phyloP scores from a whole-genome alignment of 2,329 filamentous ascomycete genomes.

The Metarhizium humberi region DNA sequence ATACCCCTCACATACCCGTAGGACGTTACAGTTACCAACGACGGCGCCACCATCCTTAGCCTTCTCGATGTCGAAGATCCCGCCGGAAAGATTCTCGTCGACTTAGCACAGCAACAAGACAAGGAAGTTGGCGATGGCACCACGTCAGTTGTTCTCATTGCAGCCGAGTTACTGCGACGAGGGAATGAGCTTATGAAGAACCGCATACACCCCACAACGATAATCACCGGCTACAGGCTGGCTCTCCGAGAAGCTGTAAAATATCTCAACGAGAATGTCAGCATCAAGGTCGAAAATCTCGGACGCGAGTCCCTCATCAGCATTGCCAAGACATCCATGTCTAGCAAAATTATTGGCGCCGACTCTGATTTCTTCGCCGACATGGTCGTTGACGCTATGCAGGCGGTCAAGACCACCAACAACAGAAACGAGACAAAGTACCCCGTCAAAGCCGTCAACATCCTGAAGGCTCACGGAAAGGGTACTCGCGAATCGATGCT shows the following conservation, averaged over 20 bases:
- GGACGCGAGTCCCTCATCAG: constrained; percentile 84
- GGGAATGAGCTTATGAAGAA: constrained; percentile 99
- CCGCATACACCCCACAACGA: constrained; percentile 98
- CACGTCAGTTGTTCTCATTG: constrained; percentile 94
- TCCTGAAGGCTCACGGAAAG: constrained; percentile 97
- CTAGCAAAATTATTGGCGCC: constrained; percentile 93
- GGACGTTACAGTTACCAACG: constrained; percentile 98
- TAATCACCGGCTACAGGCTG: constrained; percentile 95
- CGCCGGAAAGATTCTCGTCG: constrained; percentile 95
- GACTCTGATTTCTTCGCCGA: constrained; percentile 96
- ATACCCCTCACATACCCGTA: constrained; percentile 21
- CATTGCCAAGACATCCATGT: constrained; percentile 99
- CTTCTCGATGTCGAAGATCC: constrained; percentile 96
- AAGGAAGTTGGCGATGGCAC: constrained; percentile 98
- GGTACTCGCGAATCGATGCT: constrained; percentile 78
- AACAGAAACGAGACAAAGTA: constrained; percentile 89
- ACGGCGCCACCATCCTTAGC: constrained; percentile 92
- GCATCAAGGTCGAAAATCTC: constrained; percentile 86
- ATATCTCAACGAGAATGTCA: constrained; percentile 98
- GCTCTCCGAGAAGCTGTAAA: constrained; percentile 93
- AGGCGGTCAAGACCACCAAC: constrained; percentile 87
- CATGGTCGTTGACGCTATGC: constrained; percentile 95
- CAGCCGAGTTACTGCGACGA: constrained; percentile 84
- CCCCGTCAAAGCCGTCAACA: constrained; percentile 97
- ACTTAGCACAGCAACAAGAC: constrained; percentile 95